These are phyloP conservation scores for Mycena indigotica DNA, from an alignment of 768 basidiomycete genomes.

Conservation along the genomic window DNA sequence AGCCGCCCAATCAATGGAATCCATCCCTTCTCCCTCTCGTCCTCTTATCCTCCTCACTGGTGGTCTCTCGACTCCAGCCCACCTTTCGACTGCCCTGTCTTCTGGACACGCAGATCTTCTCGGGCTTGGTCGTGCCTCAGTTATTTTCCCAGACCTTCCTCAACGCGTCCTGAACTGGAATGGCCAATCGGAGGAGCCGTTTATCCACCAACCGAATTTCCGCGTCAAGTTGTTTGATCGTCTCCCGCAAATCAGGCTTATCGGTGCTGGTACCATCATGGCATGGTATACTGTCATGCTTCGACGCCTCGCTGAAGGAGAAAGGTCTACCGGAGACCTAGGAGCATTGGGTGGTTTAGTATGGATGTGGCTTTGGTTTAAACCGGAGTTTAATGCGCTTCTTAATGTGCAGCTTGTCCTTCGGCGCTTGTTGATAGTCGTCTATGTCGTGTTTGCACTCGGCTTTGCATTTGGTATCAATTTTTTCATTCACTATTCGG, in stretches of 20 bases:
- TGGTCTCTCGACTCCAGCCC: constrained; percentile 64
- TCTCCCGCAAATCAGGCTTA: constrained; percentile 53
- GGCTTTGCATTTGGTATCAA: not conserved
- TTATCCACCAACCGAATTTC: constrained; percentile 42
- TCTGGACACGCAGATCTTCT: constrained; percentile 69
- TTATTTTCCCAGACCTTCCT: constrained; percentile 66
- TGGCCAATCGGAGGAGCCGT: constrained; percentile 33
- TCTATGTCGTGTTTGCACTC: constrained; percentile 10
- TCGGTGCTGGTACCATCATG: constrained; percentile 64
- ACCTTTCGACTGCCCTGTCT: constrained; percentile 54
- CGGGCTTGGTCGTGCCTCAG: constrained; percentile 72
- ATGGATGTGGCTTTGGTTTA: constrained; percentile 52
- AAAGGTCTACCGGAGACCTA: constrained; percentile 29
- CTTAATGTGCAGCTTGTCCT: not conserved
- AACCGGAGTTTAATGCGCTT: constrained; percentile 3
- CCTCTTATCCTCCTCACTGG: constrained; percentile 83
- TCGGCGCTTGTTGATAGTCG: not conserved
- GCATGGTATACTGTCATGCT: constrained; percentile 73
- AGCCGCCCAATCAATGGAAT: constrained; percentile 50
- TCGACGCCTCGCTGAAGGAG: constrained; percentile 43
- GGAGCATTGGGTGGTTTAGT: constrained; percentile 40
- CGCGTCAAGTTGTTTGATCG: constrained; percentile 13
- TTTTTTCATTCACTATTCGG: no score
- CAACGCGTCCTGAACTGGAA: constrained; percentile 32
- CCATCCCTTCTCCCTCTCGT: constrained; percentile 19